Conservation (phyloP, 2,329 filamentous ascomycete species). For the Sarocladiaceae sp. region DNA sequence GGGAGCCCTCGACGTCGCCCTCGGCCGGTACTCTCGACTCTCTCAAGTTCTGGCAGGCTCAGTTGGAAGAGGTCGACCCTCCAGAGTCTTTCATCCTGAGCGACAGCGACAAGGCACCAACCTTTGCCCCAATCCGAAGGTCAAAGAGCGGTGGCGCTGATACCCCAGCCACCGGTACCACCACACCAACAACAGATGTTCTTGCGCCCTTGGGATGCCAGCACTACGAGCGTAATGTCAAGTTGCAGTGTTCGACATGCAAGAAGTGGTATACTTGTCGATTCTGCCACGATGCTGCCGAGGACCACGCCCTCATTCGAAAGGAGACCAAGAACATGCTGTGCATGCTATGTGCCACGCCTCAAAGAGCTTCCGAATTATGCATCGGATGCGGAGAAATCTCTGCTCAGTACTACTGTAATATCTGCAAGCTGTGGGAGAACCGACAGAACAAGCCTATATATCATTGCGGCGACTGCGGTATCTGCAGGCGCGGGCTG, state of each 20-base stretch:
- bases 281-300: constrained; percentile 81
- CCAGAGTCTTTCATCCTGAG: constrained; percentile 43
- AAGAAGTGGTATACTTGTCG: constrained; percentile 91
- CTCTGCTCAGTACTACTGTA: constrained; percentile 86
- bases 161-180: background rate
- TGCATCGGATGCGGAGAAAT: constrained; percentile 72
- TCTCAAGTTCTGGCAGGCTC: constrained; percentile 53
- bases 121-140: constrained; percentile 53
- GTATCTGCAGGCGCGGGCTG: constrained; percentile 85
- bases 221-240: constrained; percentile 94
- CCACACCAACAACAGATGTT: constrained; percentile 15
- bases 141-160: constrained; percentile 41
- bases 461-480: constrained; percentile 94
- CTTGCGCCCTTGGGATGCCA: constrained; percentile 65
- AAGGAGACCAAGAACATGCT: constrained; percentile 91
- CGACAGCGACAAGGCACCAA: constrained; percentile 59
- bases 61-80: constrained; percentile 30
- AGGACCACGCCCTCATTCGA: constrained; percentile 73
- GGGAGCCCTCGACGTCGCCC: constrained; percentile 35
- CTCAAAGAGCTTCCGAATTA: constrained; percentile 72
- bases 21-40: constrained; percentile 25
- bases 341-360: constrained; percentile 87
- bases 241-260: constrained; percentile 87
- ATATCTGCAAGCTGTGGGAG: constrained; percentile 94
- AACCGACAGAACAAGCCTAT: constrained; percentile 86